These are phyloP conservation scores for Meira nashicola DNA, from an alignment of 1,284 basidiomycete genomes.

Conservation along the genomic window DNA sequence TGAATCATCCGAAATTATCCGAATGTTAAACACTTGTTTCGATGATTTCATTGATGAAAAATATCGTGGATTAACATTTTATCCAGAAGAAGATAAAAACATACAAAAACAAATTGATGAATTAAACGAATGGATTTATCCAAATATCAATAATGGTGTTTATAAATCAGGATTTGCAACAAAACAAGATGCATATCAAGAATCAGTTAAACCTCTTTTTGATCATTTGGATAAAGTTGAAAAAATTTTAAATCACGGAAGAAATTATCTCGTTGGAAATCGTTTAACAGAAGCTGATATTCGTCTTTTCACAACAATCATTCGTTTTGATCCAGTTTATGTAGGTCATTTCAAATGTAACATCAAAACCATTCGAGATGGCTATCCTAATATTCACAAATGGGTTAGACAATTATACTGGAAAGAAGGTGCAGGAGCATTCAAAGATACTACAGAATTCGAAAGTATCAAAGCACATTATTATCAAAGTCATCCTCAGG, in stretches of 20 bases:
- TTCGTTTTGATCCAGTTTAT: conserved; percentile 77
- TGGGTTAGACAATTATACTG: conserved; percentile 86
- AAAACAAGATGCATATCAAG: conserved; percentile 74
- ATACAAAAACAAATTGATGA: conserved; percentile 71
- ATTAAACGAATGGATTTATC: conserved; percentile 73
- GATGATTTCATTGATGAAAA: conserved; percentile 44
- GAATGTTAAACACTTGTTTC: conserved; percentile 69
- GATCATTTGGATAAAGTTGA: conserved; percentile 74
- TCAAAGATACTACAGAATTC: conserved; percentile 83
- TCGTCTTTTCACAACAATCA: conserved; percentile 62
- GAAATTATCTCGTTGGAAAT: conserved; percentile 76
- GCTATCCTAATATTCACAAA: conserved; percentile 37
- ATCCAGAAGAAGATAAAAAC: conserved; percentile 62
- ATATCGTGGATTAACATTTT: conserved; percentile 54
- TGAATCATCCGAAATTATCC: conserved; percentile 62
- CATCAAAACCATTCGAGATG: conserved; percentile 48
- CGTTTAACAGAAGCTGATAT: conserved; percentile 85
- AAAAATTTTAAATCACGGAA: conserved; percentile 65
- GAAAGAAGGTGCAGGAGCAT: conserved; percentile 66
- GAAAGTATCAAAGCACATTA: conserved; percentile 57
- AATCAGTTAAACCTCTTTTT: conserved; percentile 65
- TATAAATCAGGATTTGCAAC: conserved; percentile 88
- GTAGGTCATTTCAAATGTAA: conserved; percentile 90
- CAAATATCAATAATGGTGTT: conserved; percentile 57
- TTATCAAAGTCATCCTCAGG: conserved; percentile 45